Base-by-base conservation (phyloP, 345 rosid species). In the Eutrema yunnanense region DNA sequence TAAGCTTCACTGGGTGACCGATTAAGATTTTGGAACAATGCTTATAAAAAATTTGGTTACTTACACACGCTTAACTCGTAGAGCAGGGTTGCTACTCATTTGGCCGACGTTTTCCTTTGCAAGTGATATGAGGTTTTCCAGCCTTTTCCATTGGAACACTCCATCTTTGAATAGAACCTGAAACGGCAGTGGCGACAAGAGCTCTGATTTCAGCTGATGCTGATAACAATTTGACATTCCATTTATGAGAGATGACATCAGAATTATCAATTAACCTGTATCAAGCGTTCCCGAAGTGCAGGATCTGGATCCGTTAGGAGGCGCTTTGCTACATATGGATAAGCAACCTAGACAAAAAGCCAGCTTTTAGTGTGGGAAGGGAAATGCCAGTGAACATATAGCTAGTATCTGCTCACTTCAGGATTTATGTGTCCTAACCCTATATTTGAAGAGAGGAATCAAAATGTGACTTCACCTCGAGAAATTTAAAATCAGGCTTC, bases 261-360 rank as follows among this genome's bases (percentile, higher is more conserved):
- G 53, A 69, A 59, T 6, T 22, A 19, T 62, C 34, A 67, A 10
- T 73, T 73, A 11, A 90, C 98, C 98, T 94, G 97, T 82, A 94
- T 85, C 55, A 94, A 87, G 62, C 97, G 97, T 75, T 94, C 92
- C 7, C 97, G 91, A 29, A 94, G 96, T 70, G 98, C 97, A 27
- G 97, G 98, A 79, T 94, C 84, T 62, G 98, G 98, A 78, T 94
- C 98, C 44, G 98, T 91, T 57, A 94, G 81, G 61, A 94, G 89
- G 53, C 98, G 96, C 84, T 94, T 94, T 32, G 97, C 98, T 67
- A 94, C 85, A 79, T 91, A 94, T 67, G 98, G 98, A 81, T 94
- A 94, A 27, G 98, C 98, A 78, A 94, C 98, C 98, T 94, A 76
- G 47, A 34, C 26, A 71, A 78, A 14, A 26, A 22, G 30, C 9